These are phyloP conservation scores for Neurospora sublineolata DNA, from an alignment of 495 filamentous ascomycete genomes.

Conservation along the genomic window DNA sequence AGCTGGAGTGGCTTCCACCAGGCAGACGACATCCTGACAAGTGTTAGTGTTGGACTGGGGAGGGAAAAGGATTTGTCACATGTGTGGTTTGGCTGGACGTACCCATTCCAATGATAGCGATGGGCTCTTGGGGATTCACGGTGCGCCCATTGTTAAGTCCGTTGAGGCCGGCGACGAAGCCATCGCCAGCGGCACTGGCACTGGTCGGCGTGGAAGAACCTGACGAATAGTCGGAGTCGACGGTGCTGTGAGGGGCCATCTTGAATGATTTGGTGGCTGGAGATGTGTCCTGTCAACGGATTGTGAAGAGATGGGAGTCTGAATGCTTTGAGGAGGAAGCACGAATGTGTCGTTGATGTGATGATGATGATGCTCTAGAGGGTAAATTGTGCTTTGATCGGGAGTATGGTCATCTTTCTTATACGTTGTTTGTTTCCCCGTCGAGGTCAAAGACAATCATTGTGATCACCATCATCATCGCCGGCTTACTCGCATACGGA, in stretches of 20 bases:
- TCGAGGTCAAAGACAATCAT: not conserved
- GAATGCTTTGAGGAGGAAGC: not conserved
- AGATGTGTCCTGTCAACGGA: not conserved
- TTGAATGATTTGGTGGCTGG: not conserved
- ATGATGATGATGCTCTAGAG: not conserved
- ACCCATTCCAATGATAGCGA: conserved; percentile 42
- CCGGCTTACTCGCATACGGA: not conserved
- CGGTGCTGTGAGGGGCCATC: not conserved
- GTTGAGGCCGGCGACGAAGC: not conserved
- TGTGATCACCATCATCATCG: not conserved
- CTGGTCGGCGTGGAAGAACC: not conserved
- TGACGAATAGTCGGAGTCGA: not conserved
- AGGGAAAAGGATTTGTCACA: too few relatives aligned
- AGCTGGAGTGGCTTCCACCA: conserved; percentile 28
- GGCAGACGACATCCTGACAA: conserved; percentile 35
- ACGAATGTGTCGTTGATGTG: not conserved
- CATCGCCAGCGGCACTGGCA: not conserved
- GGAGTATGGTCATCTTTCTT: not conserved
- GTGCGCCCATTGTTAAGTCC: not conserved
- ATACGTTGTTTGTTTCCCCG: not conserved
- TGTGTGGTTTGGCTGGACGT: not conserved
- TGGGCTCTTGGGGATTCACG: conserved; percentile 15
- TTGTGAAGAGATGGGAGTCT: not conserved
- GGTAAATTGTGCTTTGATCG: not conserved
- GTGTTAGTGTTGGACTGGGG: too few relatives aligned